Evolutionary conservation across 768 basidiomycete species (phyloP).

Genomic region (Boletus eberwhitei): DNA sequence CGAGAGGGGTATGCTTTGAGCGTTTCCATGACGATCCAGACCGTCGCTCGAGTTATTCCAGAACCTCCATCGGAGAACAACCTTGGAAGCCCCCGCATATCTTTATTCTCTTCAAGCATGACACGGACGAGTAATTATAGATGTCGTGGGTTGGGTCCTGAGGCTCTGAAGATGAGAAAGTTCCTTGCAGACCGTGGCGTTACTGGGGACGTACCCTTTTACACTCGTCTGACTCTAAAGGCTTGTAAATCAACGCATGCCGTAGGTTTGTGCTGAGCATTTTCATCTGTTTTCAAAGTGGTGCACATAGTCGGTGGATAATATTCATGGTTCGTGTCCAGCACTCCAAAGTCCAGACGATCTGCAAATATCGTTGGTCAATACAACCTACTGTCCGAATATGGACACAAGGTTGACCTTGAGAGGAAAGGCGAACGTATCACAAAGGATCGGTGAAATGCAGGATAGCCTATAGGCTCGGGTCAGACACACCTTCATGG

Average conservation of each 20-base stretch:
- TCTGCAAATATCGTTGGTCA: neutral
- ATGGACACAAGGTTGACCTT: neutral
- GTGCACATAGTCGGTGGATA: neutral
- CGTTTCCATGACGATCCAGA: constrained; percentile 1
- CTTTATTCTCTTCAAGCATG: neutral
- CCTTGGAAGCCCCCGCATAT: neutral
- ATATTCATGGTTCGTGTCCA: neutral
- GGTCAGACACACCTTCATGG: constrained; percentile 3
- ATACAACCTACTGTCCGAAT: neutral
- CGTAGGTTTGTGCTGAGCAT: neutral
- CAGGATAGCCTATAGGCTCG: neutral
- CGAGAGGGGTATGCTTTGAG: neutral
- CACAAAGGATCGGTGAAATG: neutral
- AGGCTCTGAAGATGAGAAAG: neutral
- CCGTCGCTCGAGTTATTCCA: neutral
- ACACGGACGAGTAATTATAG: too few species aligned
- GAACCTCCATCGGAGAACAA: neutral
- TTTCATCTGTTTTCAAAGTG: neutral
- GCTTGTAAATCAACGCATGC: neutral
- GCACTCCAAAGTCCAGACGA: neutral
- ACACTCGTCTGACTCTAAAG: neutral
- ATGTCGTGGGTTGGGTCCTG: neutral
- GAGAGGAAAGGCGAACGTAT: neutral
- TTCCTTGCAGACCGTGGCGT: neutral
- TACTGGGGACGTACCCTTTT: neutral